Evolutionary conservation across 2,329 filamentous ascomycete genomes (phyloP).

Genomic region (Aureobasidium subglaciale): DNA sequence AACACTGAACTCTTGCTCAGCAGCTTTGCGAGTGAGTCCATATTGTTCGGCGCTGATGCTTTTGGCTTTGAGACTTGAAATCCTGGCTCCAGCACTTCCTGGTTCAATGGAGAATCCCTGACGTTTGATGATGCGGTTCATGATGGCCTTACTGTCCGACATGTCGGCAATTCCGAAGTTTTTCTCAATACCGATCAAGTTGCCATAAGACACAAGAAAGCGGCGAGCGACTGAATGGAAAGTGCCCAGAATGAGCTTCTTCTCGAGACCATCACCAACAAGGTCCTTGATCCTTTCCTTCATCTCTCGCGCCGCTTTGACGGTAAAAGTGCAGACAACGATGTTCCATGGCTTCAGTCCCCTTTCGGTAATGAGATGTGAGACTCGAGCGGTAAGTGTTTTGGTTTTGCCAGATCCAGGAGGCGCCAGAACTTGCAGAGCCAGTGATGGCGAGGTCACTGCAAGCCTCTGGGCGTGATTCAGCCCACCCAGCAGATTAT

Average conservation of each 20-base stretch:
- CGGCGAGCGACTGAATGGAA: slow-evolving; percentile 89
- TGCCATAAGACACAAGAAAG: slow-evolving; percentile 77
- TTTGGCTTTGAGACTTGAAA: slow-evolving; percentile 57
- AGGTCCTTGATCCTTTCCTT: slow-evolving; percentile 73
- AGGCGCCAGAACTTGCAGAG: slow-evolving; percentile 56
- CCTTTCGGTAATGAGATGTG: slow-evolving; percentile 70
- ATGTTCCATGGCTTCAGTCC: slow-evolving; percentile 76
- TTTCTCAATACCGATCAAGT: slow-evolving; percentile 70
- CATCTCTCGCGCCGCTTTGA: slow-evolving; percentile 93
- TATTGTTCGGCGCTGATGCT: slow-evolving; percentile 42
- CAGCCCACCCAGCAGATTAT: slow-evolving; percentile 52
- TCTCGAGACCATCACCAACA: slow-evolving; percentile 71
- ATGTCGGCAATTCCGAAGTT: slow-evolving; percentile 90
- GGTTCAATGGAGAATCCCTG: slow-evolving; percentile 61
- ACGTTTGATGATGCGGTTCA: slow-evolving; percentile 70
- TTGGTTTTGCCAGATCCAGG: slow-evolving; percentile 84
- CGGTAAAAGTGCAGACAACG: slow-evolving; percentile 93
- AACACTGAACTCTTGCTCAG: slow-evolving; percentile 56
- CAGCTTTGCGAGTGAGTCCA: slow-evolving; percentile 36
- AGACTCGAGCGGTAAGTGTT: slow-evolving; percentile 85
- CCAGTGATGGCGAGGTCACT: slow-evolving; percentile 54
- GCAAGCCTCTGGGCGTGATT: slow-evolving; percentile 59
- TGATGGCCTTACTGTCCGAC: slow-evolving; percentile 68
- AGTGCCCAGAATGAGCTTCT: slow-evolving; percentile 76
- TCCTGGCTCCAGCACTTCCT: slow-evolving; percentile 63